Base-by-base conservation (phyloP, 345 rosid genomes). In the Citrus australasica region DNA sequence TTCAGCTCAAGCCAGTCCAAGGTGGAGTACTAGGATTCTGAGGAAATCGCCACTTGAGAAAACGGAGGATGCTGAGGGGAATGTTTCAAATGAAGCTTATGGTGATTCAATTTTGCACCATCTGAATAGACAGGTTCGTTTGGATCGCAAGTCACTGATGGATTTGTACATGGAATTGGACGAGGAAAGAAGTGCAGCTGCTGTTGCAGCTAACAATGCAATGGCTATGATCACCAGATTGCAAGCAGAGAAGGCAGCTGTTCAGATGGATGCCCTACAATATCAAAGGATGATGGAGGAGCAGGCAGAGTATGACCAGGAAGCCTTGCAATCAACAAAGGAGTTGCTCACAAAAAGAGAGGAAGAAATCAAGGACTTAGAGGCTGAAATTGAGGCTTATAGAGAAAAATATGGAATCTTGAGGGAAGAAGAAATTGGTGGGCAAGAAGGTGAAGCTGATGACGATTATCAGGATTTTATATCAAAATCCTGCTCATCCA, bases 261-360 rank as follows among this genome's bases (percentile, higher is more conserved):
- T 94, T 67, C 99, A 94, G 76, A 96, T 96, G 99, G 98, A 96
- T 72, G 99, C 99, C 4, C 85, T 94, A 72, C 98, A 96, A 86
- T 96, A 92, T 79, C 97, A 92, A 83, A 92, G 99, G 83, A 91
- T 96, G 98, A 92, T 96, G 98, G 98, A 96, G 79, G 99, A 96
- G 82, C 94, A 94, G 84, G 97, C 97, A 28, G 94, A 94, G 79
- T 96, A 91, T 65, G 98, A 94, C 61, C 88, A 94, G 78, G 98
- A 96, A 85, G 92, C 93, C 14, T 80, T 96, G 64, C 97, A 92
- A 79, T 86, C 88, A 48, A 80, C 88, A 58, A 86, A 76, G 19
- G 85, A 83, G 69, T 76, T 89, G 75, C 86, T 92, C 24, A 61
- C 56, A 3, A 92, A 90, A 80, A 86, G 88, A 66, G 95, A 94